Conservation (phyloP, 2,329 filamentous ascomycete species). For the Penicillium sp. region DNA sequence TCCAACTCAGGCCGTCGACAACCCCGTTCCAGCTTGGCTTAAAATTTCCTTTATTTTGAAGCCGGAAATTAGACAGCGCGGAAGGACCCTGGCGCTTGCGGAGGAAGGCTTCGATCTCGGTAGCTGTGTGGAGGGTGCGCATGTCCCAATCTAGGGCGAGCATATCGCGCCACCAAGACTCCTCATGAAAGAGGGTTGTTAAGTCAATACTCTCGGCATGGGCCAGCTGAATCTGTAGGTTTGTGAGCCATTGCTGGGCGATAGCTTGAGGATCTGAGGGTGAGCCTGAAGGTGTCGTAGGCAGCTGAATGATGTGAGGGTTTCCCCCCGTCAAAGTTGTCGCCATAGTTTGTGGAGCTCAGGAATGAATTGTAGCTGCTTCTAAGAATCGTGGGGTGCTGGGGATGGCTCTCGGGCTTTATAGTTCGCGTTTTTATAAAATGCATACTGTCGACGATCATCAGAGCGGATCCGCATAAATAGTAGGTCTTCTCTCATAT, state of each 20-base stretch:
- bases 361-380: too few species aligned
- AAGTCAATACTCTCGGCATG: slow-evolving; percentile 21
- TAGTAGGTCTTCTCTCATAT: slow-evolving; percentile 9
- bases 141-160: slow-evolving; percentile 47
- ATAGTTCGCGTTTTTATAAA: neutral
- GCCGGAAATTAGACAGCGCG: slow-evolving; percentile 33
- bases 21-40: slow-evolving; percentile 34
- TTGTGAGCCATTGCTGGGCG: slow-evolving; percentile 38
- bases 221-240: slow-evolving; percentile 30
- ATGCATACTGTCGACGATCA: neutral
- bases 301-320: slow-evolving; percentile 37
- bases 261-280: slow-evolving; percentile 30
- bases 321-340: slow-evolving; percentile 29
- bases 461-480: neutral
- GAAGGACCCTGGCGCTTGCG: slow-evolving; percentile 28
- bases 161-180: slow-evolving; percentile 49
- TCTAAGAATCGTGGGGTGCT: too few species aligned
- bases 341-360: slow-evolving; percentile 12
- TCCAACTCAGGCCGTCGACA: slow-evolving; percentile 37
- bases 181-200: slow-evolving; percentile 36
- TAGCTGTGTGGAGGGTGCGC: slow-evolving; percentile 38
- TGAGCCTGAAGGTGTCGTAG: slow-evolving; percentile 26
- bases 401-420: neutral
- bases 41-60: slow-evolving; percentile 39
- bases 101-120: slow-evolving; percentile 38